Evolutionary conservation across 768 basidiomycete genomes (phyloP), one percentile per base, ranked within the genome.

Genomic region (Gloeophyllum trabeum): DNA sequence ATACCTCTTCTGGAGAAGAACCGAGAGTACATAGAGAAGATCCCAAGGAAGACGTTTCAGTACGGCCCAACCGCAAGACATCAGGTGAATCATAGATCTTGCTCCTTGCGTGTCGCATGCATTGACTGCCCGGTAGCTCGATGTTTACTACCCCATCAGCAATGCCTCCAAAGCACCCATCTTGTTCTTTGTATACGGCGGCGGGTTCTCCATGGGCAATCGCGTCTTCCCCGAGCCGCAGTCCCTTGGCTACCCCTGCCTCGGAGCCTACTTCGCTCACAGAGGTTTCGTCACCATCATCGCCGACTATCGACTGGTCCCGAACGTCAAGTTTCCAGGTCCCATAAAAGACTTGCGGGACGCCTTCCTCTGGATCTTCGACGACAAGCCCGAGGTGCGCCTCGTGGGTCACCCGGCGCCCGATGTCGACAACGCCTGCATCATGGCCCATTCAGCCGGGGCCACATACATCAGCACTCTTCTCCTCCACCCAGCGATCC

Each of bases 171-270:
- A 56, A 41, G 59, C 67, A 0, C 75, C 76, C 0, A 61, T 82
- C 18, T 58, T 83, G 20, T 71, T 83, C 55, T 82, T 72, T 57
- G 46, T 75, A 32, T 83, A 85, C 46, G 81, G 81, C 1, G 81
- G 81, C 2, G 78, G 80, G 2, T 80, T 79, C 52, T 59, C 60
- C 46, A 53, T 56, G 0, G 81, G 81, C 1, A 60, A 63, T 0
- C 69, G 75, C n/a, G 64, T 59, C 5, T 52, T 71, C 32, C 61
- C 67, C 1, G 57, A 66, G 6, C 69, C 76, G 0, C 62, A 62
- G 35, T 68, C 72, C 35, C 65, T 80, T 37, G 62, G 56, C 6
- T 81, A 81, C 51, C 62, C 64, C n/a, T 70, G 69, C 44, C 49
- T 82, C 5, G 81, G 73, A 0, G 60, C 76, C 3, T 83, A 72